A percentile compares a stretch with the other conserved stretches of the same genome.
These are phyloP conservation scores for Pythium chondricola DNA, from an alignment of 352 stramenopile species.

Conservation along the genomic window DNA sequence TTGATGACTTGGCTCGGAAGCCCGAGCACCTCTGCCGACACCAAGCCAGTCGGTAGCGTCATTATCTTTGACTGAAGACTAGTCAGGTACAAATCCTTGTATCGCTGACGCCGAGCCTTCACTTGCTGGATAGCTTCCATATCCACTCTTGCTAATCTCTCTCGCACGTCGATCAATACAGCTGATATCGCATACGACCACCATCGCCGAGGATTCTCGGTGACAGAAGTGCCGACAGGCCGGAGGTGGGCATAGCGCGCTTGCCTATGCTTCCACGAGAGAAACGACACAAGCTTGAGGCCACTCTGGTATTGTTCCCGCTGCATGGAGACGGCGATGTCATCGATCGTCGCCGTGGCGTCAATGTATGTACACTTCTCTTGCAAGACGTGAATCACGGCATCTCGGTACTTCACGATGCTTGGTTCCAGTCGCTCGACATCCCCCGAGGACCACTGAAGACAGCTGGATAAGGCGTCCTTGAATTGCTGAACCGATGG, in stretches of 20 bases:
- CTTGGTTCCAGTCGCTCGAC: constrained; percentile 51
- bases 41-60: constrained; percentile 26
- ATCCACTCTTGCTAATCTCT: constrained; percentile 65
- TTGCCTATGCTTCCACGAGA: constrained; percentile 55
- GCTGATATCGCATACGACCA: constrained; percentile 75
- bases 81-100: constrained; percentile 57
- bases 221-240: constrained; percentile 35
- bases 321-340: constrained; percentile 57
- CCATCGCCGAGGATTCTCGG: constrained; percentile 48
- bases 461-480: constrained; percentile 58
- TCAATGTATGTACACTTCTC: constrained; percentile 88
- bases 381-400: constrained; percentile 77
- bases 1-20: constrained; percentile 44
- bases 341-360: constrained; percentile 58
- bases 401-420: constrained; percentile 68
- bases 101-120: constrained; percentile 37
- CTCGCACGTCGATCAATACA: constrained; percentile 64
- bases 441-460: constrained; percentile 64
- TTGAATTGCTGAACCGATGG: constrained; percentile 72
- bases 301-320: constrained; percentile 71
- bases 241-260: constrained; percentile 50
- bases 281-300: constrained; percentile 66
- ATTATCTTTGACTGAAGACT: constrained; percentile 10
- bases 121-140: constrained; percentile 35
- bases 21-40: constrained; percentile 31